phyloP scores from a whole-genome alignment of 495 filamentous ascomycete species.

The Stereocaulon alpinum region DNA sequence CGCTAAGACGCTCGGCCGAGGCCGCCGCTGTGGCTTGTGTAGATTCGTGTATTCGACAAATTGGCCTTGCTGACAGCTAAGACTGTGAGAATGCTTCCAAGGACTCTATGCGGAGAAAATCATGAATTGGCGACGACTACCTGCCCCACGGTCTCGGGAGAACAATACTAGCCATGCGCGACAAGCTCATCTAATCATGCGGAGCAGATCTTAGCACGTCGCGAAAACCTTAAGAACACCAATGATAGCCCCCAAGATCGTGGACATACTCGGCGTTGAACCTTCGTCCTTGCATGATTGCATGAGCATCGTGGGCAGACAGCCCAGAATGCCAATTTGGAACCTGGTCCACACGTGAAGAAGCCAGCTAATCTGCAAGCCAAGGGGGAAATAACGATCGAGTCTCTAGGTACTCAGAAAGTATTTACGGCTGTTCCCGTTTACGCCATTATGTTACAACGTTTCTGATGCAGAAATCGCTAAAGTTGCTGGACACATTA shows the following conservation, averaged over 20 bases:
- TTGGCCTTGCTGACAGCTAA: no score
- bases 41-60: no score
- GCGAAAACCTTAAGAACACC: neutral
- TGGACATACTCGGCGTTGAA: neutral
- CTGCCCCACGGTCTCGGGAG: neutral
- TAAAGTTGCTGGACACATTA: constrained; percentile 16
- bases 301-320: neutral
- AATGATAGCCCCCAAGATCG: neutral
- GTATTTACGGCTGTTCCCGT: constrained; percentile 1
- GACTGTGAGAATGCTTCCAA: no score
- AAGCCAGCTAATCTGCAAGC: neutral
- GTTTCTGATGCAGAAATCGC: constrained; percentile 13
- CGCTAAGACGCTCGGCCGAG: neutral
- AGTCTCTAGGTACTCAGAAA: neutral
- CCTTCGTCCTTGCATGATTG: neutral
- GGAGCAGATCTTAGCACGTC: neutral
- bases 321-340: neutral
- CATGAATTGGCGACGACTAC: neutral
- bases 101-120: neutral
- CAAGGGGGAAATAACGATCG: neutral
- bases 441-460: neutral
- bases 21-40: neutral
- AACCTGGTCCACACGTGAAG: neutral
- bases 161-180: constrained; percentile 1
- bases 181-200: neutral